Evolutionary conservation across 768 basidiomycete genomes (phyloP), one percentile per base, ranked within the genome.

Genomic region (Filobasidium floriforme): DNA sequence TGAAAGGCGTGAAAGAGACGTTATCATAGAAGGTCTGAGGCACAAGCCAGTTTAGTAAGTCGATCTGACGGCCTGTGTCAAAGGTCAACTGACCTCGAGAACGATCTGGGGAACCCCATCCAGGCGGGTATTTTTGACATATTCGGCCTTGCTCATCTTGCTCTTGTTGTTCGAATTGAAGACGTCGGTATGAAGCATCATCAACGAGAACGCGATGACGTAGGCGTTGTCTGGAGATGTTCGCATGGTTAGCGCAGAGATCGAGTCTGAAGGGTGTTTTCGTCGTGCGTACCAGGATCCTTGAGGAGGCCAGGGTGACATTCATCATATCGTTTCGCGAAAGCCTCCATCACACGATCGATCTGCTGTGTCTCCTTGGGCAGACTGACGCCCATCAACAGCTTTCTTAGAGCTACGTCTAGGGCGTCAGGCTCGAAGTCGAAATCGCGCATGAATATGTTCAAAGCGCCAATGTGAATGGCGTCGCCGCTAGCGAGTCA

Each of bases 341-440:
- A 99, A 0, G 90, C 89, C 79, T 98, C 92, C 73, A 99, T 90
- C 59, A 97, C 90, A 65, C 96, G 84, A 79, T 99, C 96, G 66
- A 99, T 99, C 78, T 98, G 94, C 76, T 99, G 96, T 1, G 96
- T 97, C 81, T 99, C 96, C 63, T 87, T 84, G 1, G 96, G 96
- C 29, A 99, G 83, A 44, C 89, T 86, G 26, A 96, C 85, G 71
- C 92, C 86, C 89, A 96, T 91, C 41, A 99, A 82, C 59, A 99
- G 76, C 73, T 86, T 87, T 46, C 96, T 87, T 49, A 99, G 80
- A 22, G 96, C 90, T 37, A 98, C 85, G 74, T 99, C 96, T 41
- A 99, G 83, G 11, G 96, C 88, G 71, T 91, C 86, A 55, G 84
- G 67, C 24, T 78, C 77, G 73, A 98, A 96, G 69, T 87, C 83